Percentiles rank a stretch among this genome's conserved stretches.
Evolutionary conservation across 108 stramenopile genomes (phyloP).

Genomic region (Nitzschia sp.): DNA sequence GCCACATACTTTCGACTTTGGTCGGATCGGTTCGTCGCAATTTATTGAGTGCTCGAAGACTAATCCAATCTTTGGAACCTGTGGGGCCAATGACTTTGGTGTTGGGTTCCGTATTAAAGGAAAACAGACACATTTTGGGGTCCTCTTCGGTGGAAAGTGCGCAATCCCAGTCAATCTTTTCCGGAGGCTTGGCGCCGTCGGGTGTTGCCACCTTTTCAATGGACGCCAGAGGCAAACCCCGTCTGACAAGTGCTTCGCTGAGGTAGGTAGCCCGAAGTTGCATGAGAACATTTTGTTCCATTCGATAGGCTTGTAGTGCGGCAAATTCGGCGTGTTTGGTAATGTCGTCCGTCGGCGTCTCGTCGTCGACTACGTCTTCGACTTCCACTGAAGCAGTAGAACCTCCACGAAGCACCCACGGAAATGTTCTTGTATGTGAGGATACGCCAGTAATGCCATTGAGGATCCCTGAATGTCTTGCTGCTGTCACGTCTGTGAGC

Average conservation of each 20-base stretch:
- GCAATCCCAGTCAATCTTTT: constrained; percentile 89
- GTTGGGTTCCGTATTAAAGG: constrained; percentile 76
- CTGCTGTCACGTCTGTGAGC: no score
- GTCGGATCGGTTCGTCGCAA: constrained; percentile 81
- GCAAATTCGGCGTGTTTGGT: constrained; percentile 28
- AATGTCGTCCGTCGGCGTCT: background rate
- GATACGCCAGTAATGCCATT: no score
- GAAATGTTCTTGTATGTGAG: no score
- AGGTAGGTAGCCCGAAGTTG: constrained; percentile 70
- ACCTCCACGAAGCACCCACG: constrained; percentile 20
- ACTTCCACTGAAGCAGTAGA: constrained; percentile 7
- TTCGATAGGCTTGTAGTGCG: constrained; percentile 42
- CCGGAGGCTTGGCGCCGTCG: constrained; percentile 58
- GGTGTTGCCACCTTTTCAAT: constrained; percentile 55
- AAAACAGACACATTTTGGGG: constrained; percentile 76
- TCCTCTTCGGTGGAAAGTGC: constrained; percentile 65
- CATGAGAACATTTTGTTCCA: constrained; percentile 71
- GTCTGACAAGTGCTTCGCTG: constrained; percentile 68
- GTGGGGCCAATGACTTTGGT: constrained; percentile 80
- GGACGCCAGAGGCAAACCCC: constrained; percentile 66
- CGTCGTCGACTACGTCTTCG: constrained; percentile 5
- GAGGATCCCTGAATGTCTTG: no score
- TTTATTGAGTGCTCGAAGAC: constrained; percentile 72
- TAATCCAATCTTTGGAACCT: constrained; percentile 73
- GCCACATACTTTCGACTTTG: constrained; percentile 92